These are phyloP conservation scores for Nitzschia sp. DNA, from an alignment of 108 stramenopile genomes.

Conservation along the genomic window DNA sequence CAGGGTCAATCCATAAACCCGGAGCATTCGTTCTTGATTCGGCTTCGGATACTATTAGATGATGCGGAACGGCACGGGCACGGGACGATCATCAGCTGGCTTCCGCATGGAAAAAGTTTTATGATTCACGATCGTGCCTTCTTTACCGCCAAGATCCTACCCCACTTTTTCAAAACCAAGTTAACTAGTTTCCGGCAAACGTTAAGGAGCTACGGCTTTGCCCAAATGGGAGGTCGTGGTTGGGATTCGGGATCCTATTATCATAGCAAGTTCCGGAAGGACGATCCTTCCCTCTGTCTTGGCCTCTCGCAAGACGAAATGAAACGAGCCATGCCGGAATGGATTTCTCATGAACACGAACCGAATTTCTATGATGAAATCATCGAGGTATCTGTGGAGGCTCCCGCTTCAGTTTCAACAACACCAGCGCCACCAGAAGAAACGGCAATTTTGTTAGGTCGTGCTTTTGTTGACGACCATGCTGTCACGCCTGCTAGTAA, in stretches of 20 bases:
- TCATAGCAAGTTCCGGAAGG: slow-evolving; percentile 53
- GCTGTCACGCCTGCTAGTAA: too few relatives aligned
- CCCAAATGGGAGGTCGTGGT: slow-evolving; percentile 48
- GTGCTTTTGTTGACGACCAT: too few relatives aligned
- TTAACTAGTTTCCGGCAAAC: slow-evolving; percentile 71
- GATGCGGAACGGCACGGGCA: slow-evolving; percentile 22
- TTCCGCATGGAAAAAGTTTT: slow-evolving; percentile 42
- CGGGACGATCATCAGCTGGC: slow-evolving; percentile 22
- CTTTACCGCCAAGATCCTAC: slow-evolving; percentile 15
- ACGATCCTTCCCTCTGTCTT: slow-evolving; percentile 26
- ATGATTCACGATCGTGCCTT: slow-evolving; percentile 49
- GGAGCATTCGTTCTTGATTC: slow-evolving; percentile 24
- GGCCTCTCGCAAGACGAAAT: slow-evolving; percentile 30
- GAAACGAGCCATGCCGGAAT: slow-evolving; percentile 31
- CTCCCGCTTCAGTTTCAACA: neutral
- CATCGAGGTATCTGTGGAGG: neutral
- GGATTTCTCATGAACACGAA: slow-evolving; percentile 16
- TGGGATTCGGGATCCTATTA: slow-evolving; percentile 63
- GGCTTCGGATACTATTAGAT: slow-evolving; percentile 25
- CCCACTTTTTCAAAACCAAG: slow-evolving; percentile 37
- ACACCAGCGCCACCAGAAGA: neutral
- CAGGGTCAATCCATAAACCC: neutral
- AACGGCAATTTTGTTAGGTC: too few relatives aligned
- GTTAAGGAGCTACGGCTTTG: slow-evolving; percentile 72
- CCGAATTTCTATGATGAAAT: slow-evolving; percentile 22